Evolutionary conservation across 176 grass and related monocot species (phyloP), one percentile per base, ranked within the genome.

Genomic region (Tillandsia leiboldiana): DNA sequence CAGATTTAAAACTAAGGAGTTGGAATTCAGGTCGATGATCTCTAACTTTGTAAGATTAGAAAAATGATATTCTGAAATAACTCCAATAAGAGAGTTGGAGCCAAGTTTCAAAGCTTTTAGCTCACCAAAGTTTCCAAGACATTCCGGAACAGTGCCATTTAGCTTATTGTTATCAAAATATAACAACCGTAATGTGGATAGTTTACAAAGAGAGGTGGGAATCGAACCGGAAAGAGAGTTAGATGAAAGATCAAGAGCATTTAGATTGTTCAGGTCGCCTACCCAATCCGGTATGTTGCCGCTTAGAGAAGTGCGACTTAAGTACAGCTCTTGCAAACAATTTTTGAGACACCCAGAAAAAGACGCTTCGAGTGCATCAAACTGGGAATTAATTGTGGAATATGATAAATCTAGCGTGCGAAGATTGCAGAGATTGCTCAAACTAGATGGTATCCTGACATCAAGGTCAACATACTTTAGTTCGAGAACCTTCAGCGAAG

Each of bases 251-350:
- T 85, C 82, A 50, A 89, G 56, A 22, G 24, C 1, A 50, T 7
- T 73, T 49, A 89, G 68, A 12, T 59, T 69, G 72, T 0, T n/a
- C 42, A 89, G 63, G 13, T 73, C 50, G 11, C 24, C 66, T 13
- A 90, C 18, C 87, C 83, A 90, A 22, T 66, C 48, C 5, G 79
- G 83, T 1, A 80, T 23, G 9, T 8, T 59, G 11, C 52, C 67
- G 65, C 50, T 62, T 24, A 90, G 26, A 10, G 61, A 57, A 17
- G 13, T 57, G 12, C 0, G 0, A 12, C 11, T n/a, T 57, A 57
- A 18, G 2, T 57, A 0, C 20, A 20, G 0, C 20, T 0, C 0
- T 20, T 20, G 20, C 20, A 20, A 20, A 20, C 20, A 0, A 20
- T 20, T 20, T 20, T 20, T 20, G 20, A 20, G 20, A 20, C 20